A percentile compares a stretch with the other conserved stretches of the same genome.
Conservation (phyloP, 805 yeast genomes). For the Starmerella stigmatis region DNA sequence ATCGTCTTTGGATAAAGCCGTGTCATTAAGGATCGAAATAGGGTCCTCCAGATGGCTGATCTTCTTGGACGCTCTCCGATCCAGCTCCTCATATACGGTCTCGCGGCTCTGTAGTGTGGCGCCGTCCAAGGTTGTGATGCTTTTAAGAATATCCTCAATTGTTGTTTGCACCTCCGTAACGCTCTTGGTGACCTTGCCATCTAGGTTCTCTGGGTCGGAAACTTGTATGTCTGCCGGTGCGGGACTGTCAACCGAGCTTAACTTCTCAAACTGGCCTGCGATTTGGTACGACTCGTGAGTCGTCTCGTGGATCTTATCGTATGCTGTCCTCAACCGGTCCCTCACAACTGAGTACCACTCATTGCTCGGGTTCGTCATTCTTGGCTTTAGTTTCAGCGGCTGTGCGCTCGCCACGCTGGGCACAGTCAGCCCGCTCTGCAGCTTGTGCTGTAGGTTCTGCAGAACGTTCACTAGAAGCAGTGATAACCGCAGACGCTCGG, state of each 20-base stretch:
- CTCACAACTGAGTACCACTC: background rate
- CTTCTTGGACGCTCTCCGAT: background rate
- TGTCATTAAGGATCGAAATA: background rate
- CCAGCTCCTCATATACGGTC: background rate
- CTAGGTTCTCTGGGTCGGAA: background rate
- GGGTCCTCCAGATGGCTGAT: background rate
- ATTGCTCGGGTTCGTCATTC: constrained; percentile 10
- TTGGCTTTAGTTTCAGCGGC: constrained; percentile 8
- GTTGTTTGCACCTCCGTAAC: too few species aligned
- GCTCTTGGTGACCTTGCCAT: background rate
- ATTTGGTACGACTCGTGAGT: background rate
- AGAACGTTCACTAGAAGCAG: background rate
- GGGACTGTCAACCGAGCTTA: background rate
- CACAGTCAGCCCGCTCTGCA: background rate
- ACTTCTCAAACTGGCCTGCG: constrained; percentile 1
- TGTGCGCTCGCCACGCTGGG: background rate
- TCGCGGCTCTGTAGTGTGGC: background rate
- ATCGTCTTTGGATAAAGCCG: too few species aligned
- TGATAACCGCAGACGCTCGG: background rate
- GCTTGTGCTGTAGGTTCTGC: constrained; percentile 1
- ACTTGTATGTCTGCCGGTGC: background rate
- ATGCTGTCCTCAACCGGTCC: background rate
- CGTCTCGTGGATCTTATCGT: background rate
- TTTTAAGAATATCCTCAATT: background rate
- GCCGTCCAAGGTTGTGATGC: background rate